Conservation (phyloP, 176 grass and related monocot species). For the Chloris gayana region DNA sequence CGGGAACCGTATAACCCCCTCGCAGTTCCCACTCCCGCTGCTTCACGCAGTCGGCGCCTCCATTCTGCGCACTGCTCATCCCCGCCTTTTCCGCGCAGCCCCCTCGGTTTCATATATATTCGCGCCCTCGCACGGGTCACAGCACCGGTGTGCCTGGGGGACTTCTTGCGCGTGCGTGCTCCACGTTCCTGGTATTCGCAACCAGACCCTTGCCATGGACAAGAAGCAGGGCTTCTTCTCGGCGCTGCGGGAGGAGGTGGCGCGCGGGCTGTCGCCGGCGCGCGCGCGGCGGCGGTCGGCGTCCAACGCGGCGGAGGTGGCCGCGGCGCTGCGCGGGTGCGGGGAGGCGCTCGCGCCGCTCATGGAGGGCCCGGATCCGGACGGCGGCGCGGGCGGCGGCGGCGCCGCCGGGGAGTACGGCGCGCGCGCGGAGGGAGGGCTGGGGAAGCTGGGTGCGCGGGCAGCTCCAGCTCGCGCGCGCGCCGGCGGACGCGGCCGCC, state of each 20-base stretch:
- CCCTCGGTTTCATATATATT: conserved; percentile 53
- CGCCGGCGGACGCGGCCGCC: conserved; percentile 12
- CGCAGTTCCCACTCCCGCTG: conserved; percentile 23
- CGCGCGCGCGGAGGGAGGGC: conserved; percentile 46
- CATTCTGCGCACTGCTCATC: conserved; percentile 16
- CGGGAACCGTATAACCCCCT: conserved; percentile 28
- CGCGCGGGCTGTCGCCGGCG: conserved; percentile 64
- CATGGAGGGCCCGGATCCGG: conserved; percentile 84
- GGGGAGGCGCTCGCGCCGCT: conserved; percentile 74
- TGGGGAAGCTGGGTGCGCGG: conserved; percentile 74
- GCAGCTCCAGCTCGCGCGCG: conserved; percentile 65
- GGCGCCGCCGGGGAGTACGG: conserved; percentile 46
- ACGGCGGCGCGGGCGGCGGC: conserved; percentile 25
- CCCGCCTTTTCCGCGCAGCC: conserved; percentile 26
- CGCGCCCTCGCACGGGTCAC: background rate
- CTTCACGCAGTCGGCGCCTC: conserved; percentile 47
- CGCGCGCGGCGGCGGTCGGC: conserved; percentile 49
- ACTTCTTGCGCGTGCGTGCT: background rate
- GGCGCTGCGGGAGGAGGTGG: conserved; percentile 67
- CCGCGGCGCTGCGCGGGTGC: conserved; percentile 29
- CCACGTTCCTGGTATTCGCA: conserved; percentile 2
- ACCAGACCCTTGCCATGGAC: conserved; percentile 56
- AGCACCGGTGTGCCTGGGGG: background rate
- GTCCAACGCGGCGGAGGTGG: conserved; percentile 37
- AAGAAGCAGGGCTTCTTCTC: conserved; percentile 88